Evolutionary conservation across 495 filamentous ascomycete genomes (phyloP).

Genomic region (Glarea lozoyensis): DNA sequence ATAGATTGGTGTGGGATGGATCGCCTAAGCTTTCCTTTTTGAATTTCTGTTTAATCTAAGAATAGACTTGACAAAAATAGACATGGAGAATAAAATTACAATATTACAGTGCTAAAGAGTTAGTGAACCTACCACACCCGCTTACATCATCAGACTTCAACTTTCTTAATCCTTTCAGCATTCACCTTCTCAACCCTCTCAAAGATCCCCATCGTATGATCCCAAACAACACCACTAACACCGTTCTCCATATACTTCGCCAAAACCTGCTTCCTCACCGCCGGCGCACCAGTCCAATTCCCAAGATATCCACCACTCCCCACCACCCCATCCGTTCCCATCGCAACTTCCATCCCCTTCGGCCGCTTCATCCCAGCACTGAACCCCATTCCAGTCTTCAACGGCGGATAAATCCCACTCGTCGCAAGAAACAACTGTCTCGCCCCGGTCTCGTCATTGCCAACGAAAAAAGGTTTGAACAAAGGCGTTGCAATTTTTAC

Average conservation of each 20-base stretch:
- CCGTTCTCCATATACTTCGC: conserved; percentile 23
- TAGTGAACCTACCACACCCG: no score
- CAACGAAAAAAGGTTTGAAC: conserved; percentile 22
- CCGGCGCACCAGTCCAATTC: conserved; percentile 26
- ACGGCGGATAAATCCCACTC: conserved; percentile 28
- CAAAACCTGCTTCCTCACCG: conserved; percentile 22
- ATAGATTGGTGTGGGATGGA: no score
- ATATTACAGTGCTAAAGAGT: no score
- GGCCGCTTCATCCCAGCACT: conserved; percentile 2
- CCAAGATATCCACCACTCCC: conserved; percentile 32
- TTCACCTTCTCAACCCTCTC: conserved; percentile 17
- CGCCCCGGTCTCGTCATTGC: conserved; percentile 32
- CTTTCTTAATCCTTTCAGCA: no score
- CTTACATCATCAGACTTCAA: no score
- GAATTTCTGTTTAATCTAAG: no score
- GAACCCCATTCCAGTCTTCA: conserved; percentile 6
- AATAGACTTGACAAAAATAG: no score
- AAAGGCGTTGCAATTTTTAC: conserved; percentile 14
- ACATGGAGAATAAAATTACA: no score
- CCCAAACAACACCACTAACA: conserved; percentile 24
- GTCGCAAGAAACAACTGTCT: conserved; percentile 36
- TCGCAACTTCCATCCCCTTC: conserved; percentile 14
- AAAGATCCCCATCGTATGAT: conserved; percentile 30
- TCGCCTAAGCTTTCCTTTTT: no score
- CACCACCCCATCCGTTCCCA: conserved; percentile 21